Evolutionary conservation across 331 rosid species (phyloP).

Genomic region (Quercus lobata): DNA sequence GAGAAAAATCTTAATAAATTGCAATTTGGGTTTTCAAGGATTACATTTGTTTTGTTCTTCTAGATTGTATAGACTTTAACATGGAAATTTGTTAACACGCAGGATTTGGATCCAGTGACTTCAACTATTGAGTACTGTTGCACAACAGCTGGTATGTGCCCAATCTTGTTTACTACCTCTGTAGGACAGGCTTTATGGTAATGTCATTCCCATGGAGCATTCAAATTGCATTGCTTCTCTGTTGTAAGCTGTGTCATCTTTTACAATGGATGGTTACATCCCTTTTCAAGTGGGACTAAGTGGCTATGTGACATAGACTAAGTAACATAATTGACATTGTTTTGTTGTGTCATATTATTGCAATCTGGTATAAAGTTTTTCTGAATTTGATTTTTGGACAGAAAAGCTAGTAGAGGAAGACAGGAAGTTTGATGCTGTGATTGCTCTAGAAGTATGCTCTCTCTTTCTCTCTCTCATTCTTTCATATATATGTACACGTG

Average conservation of each 20-base stretch:
- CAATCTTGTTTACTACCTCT: slow-evolving; percentile 21
- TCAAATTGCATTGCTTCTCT: neutral
- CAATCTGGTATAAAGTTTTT: slow-evolving; percentile 4
- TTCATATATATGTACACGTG: neutral
- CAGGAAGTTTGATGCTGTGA: slow-evolving; percentile 72
- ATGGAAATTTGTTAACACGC: slow-evolving; percentile 4
- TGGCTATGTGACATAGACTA: neutral
- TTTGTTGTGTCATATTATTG: neutral
- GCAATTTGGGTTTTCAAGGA: neutral
- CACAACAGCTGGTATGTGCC: slow-evolving; percentile 82
- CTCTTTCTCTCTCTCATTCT: neutral
- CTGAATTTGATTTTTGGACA: slow-evolving; percentile 23
- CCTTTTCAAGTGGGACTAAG: neutral
- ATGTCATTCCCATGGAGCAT: slow-evolving; percentile 2
- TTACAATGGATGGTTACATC: neutral
- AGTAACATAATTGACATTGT: neutral
- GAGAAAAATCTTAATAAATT: neutral
- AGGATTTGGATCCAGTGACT: slow-evolving; percentile 85
- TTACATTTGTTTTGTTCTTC: neutral
- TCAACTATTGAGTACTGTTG: slow-evolving; percentile 73
- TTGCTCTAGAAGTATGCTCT: slow-evolving; percentile 76
- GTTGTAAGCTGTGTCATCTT: neutral
- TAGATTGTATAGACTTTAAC: neutral
- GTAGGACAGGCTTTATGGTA: slow-evolving; percentile 5
- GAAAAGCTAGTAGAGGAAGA: slow-evolving; percentile 86